These are phyloP conservation scores for Grosmannia huntii DNA, from an alignment of 2,329 filamentous ascomycete species.

Conservation along the genomic window DNA sequence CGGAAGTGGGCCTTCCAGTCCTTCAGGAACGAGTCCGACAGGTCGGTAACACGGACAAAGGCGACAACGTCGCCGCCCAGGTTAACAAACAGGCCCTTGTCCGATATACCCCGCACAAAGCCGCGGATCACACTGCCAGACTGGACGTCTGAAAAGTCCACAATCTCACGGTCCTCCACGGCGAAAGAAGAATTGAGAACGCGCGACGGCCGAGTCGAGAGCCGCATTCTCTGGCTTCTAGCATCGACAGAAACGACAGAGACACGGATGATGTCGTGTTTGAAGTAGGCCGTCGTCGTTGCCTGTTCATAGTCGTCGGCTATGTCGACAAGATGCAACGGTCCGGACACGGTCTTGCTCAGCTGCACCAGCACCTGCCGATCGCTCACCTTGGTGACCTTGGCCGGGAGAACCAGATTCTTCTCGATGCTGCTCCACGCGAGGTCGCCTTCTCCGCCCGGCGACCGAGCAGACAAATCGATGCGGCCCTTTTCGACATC, in stretches of 20 bases:
- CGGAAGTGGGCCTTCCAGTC: constrained; percentile 90
- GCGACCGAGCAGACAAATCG: constrained; percentile 68
- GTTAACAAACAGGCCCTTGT: constrained; percentile 79
- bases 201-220: constrained; percentile 78
- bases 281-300: constrained; percentile 60
- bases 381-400: constrained; percentile 76
- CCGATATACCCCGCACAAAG: constrained; percentile 80
- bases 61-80: constrained; percentile 72
- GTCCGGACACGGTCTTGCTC: constrained; percentile 65
- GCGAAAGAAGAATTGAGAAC: constrained; percentile 75
- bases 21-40: constrained; percentile 85
- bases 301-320: constrained; percentile 76
- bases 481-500: constrained; percentile 62
- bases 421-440: constrained; percentile 59
- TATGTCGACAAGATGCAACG: constrained; percentile 71
- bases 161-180: constrained; percentile 71
- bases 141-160: constrained; percentile 55
- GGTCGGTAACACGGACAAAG: constrained; percentile 72
- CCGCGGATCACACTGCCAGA: constrained; percentile 73
- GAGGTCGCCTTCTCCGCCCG: constrained; percentile 40
- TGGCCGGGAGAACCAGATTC: constrained; percentile 71
- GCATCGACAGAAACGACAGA: constrained; percentile 69
- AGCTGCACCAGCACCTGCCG: constrained; percentile 76
- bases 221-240: constrained; percentile 68
- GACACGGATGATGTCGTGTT: constrained; percentile 81